phyloP scores from a whole-genome alignment of 2,329 filamentous ascomycete genomes.

The Aspergillus novoparasiticus region DNA sequence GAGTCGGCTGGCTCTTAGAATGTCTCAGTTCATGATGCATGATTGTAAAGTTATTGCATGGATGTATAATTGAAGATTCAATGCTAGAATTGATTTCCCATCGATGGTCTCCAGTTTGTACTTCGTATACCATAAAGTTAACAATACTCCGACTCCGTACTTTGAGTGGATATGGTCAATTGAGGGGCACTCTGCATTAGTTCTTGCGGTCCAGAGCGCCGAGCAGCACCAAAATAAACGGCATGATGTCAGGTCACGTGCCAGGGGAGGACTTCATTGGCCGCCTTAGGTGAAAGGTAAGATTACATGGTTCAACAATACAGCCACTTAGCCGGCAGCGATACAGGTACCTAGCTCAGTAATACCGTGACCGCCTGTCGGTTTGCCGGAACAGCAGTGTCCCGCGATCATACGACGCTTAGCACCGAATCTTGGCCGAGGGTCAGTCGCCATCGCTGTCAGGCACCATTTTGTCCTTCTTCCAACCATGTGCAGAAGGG shows the following conservation, averaged over 20 bases:
- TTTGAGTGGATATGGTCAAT: background rate
- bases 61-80: background rate
- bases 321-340: background rate
- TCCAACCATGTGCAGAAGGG: background rate
- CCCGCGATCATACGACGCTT: slow-evolving; percentile 37
- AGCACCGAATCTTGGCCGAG: slow-evolving; percentile 1
- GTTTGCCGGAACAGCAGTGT: slow-evolving; percentile 31
- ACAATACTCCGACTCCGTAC: background rate
- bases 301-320: background rate
- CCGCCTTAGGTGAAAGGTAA: background rate
- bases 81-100: background rate
- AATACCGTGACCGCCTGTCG: slow-evolving; percentile 11
- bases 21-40: background rate
- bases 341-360: background rate
- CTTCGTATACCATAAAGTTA: background rate
- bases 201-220: background rate
- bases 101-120: background rate
- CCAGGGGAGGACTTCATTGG: accelerated
- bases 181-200: background rate
- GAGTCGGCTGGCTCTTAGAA: background rate
- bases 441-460: slow-evolving; percentile 4
- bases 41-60: background rate
- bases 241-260: background rate
- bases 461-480: background rate
- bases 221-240: background rate